A percentile compares a stretch with the other conserved stretches of the same genome.
phyloP scores from a whole-genome alignment of 1,139 yeast genomes.

The Geotrichum citri-aurantii region DNA sequence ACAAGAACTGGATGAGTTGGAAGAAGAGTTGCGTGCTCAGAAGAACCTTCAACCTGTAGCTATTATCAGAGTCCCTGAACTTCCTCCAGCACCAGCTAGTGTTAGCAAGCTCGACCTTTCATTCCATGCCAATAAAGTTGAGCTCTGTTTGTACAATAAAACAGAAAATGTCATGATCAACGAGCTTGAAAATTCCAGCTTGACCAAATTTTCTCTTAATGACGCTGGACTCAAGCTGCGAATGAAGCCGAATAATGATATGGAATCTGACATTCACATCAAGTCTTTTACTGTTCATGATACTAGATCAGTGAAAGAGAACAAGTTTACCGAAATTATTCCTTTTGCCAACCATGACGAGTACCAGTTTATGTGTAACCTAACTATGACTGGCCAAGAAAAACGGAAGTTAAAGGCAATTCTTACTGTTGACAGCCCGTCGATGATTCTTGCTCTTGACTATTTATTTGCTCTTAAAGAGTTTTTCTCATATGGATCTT shows the following conservation, averaged over 20 bases:
- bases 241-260: slow-evolving; percentile 51
- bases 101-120: slow-evolving; percentile 18
- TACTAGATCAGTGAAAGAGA: slow-evolving; percentile 54
- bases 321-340: slow-evolving; percentile 71
- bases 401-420: slow-evolving; percentile 41
- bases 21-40: slow-evolving; percentile 30
- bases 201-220: slow-evolving; percentile 63
- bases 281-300: slow-evolving; percentile 76
- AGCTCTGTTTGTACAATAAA: slow-evolving; percentile 58
- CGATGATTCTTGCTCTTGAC: slow-evolving; percentile 75
- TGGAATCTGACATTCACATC: slow-evolving; percentile 56
- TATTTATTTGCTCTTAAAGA: slow-evolving; percentile 71
- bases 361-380: slow-evolving; percentile 64
- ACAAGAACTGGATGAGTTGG: slow-evolving; percentile 54
- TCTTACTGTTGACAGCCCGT: slow-evolving; percentile 74
- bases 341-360: slow-evolving; percentile 61
- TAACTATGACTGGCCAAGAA: slow-evolving; percentile 25
- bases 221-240: slow-evolving; percentile 48
- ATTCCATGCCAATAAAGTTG: slow-evolving; percentile 57
- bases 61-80: slow-evolving; percentile 1
- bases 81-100: slow-evolving; percentile 6
- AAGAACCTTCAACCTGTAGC: slow-evolving; percentile 22
- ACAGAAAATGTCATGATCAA: slow-evolving; percentile 41
- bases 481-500: slow-evolving; percentile 48
- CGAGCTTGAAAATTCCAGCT: slow-evolving; percentile 37